Base-by-base conservation (phyloP, 768 basidiomycete species). In the Arthromyces matolae region DNA sequence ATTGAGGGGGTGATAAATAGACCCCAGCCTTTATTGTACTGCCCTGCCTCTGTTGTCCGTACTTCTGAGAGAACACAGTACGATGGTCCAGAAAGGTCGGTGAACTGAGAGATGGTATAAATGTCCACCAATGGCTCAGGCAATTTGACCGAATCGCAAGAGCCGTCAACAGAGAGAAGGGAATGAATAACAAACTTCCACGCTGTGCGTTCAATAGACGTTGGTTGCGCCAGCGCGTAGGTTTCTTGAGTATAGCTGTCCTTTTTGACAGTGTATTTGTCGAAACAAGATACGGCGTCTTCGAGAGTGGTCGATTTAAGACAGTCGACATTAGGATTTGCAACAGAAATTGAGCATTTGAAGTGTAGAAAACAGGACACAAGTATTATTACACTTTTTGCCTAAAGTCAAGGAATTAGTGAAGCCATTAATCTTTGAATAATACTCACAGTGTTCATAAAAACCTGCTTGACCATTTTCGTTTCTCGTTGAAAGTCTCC, bases 21-120 rank as follows among this genome's bases (percentile, higher is more conserved):
- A 0, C 70, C 71, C 71, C 70, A 73, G 44, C 71, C 71, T 42
- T 66, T 65, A 10, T 47, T 47, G 28, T 57, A 57, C 18, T 54
- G 36, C 13, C 20, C 51, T 24, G 16, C 47, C 47, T n/a, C 38
- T 45, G 1, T n/a, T n/a, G n/a, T n/a, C n/a, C n/a, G n/a, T n/a
- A 47, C 20, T 52, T 72, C 71, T 0, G 60, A 62, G 1, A 65
- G 56, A 6, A 72, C 52, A 42, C 70, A 72, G 46, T 60, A 72
- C 8, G 62, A 60, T 14, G 51, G 31, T 5, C 58, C 58, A 5
- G 20, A 13, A 13, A 51, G 40, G 1, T 67, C 66, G 5, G 47
- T 57, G 47, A 63, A 70, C 12, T 52, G 45, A 8, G 57, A 52
- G 14, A 68, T 57, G 19, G 57, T 32, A 33, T 71, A 70, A 10